phyloP scores from a whole-genome alignment of 345 rosid genomes.

The Syzygium grande region DNA sequence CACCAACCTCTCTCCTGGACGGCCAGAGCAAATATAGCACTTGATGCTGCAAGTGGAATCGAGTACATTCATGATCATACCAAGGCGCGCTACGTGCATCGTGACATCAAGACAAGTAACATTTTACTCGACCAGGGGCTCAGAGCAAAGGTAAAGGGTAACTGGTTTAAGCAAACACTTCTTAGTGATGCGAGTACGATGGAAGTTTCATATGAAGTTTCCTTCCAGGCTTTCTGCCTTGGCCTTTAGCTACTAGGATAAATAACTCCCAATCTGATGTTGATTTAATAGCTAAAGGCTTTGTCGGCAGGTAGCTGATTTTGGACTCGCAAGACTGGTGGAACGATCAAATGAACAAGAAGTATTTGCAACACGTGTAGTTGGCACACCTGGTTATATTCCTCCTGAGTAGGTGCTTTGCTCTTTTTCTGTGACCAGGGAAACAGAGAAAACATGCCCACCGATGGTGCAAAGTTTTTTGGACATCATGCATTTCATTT shows the following conservation, averaged over 20 bases:
- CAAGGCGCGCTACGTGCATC: conserved; percentile 46
- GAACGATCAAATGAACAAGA: conserved; percentile 42
- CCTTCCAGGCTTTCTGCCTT: neutral
- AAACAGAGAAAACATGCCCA: neutral
- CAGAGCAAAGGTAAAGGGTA: conserved; percentile 39
- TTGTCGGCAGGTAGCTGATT: conserved; percentile 41
- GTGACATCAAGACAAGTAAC: conserved; percentile 59
- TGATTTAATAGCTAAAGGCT: neutral
- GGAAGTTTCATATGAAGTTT: neutral
- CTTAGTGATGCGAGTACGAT: neutral
- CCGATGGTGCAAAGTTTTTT: neutral
- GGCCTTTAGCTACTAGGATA: neutral
- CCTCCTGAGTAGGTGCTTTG: conserved; percentile 41
- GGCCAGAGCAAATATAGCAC: conserved; percentile 54
- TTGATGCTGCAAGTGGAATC: conserved; percentile 56
- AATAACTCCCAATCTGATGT: neutral
- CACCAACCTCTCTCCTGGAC: conserved; percentile 49
- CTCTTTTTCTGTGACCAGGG: neutral
- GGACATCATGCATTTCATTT: neutral
- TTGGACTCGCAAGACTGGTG: conserved; percentile 55
- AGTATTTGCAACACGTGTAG: conserved; percentile 42
- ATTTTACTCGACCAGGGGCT: conserved; percentile 45
- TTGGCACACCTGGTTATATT: conserved; percentile 64
- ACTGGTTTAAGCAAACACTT: neutral
- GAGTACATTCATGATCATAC: conserved; percentile 69